phyloP scores from a whole-genome alignment of 1,139 yeast species.

The Magnusiomyces ingens region DNA sequence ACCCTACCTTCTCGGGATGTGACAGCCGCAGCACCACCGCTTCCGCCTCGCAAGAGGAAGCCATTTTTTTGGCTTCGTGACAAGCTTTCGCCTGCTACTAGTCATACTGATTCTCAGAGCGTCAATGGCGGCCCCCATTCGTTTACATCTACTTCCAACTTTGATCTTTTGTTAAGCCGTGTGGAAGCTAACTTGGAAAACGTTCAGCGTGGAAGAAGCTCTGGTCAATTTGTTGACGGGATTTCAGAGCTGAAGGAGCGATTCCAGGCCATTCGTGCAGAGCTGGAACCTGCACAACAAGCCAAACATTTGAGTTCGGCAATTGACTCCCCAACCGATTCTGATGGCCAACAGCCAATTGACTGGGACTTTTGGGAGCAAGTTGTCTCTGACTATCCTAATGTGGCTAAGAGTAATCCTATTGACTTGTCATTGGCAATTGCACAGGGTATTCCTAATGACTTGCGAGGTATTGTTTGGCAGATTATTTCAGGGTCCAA shows the following conservation, averaged over 20 bases:
- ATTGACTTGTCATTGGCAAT: constrained; percentile 54
- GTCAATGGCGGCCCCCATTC: constrained; percentile 14
- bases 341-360: constrained; percentile 27
- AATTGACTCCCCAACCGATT: constrained; percentile 9
- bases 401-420: constrained; percentile 58
- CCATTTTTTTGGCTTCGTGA: constrained; percentile 35
- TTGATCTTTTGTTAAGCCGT: constrained; percentile 44
- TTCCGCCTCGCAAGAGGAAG: constrained; percentile 31
- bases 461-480: constrained; percentile 86
- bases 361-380: constrained; percentile 71
- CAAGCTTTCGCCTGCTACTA: constrained; percentile 32
- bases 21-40: constrained; percentile 19
- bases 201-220: constrained; percentile 41
- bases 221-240: constrained; percentile 1
- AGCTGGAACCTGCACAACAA: constrained; percentile 17
- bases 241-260: constrained; percentile 23
- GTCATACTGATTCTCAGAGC: constrained; percentile 35
- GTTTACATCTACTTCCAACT: constrained; percentile 31
- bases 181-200: constrained; percentile 44
- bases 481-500: constrained; percentile 82
- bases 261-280: constrained; percentile 41
- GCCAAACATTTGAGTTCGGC: neutral
- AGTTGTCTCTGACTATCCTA: constrained; percentile 66
- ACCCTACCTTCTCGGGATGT: constrained; percentile 15
- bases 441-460: constrained; percentile 73